A percentile compares a stretch with the other conserved stretches of the same genome.
phyloP scores from a whole-genome alignment of 441 rosid genomes.

The Hura crepitans region DNA sequence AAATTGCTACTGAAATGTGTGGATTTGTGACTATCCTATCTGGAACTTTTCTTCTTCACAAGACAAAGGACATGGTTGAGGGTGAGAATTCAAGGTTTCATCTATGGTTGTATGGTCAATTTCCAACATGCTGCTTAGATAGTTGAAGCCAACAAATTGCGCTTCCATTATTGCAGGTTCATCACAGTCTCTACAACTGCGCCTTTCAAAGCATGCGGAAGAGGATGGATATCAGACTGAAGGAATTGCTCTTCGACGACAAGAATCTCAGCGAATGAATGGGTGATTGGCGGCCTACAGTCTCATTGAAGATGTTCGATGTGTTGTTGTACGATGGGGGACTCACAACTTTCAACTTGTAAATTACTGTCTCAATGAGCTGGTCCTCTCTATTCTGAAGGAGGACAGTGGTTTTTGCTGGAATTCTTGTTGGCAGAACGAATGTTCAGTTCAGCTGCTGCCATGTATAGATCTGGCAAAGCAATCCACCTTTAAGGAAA shows the following conservation, averaged over 20 bases:
- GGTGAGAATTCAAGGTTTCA: constrained; percentile 32
- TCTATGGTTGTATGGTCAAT: background rate
- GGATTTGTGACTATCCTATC: constrained; percentile 81
- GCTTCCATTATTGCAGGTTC: constrained; percentile 43
- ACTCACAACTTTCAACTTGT: background rate
- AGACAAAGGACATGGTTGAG: constrained; percentile 73
- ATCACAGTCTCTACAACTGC: constrained; percentile 35
- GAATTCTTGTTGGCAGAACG: background rate
- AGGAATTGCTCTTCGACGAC: constrained; percentile 54
- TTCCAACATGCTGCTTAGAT: background rate
- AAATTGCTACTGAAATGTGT: constrained; percentile 69
- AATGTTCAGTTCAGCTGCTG: background rate
- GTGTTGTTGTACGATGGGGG: constrained; percentile 1
- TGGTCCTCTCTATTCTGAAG: background rate
- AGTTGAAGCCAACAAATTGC: constrained; percentile 2
- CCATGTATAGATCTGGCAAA: background rate
- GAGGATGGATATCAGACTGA: constrained; percentile 40
- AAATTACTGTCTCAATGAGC: background rate
- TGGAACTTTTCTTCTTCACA: constrained; percentile 85
- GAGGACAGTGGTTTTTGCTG: background rate
- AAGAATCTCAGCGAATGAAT: constrained; percentile 34
- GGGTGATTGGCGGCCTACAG: constrained; percentile 19
- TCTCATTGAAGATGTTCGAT: constrained; percentile 9
- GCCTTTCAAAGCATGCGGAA: constrained; percentile 36
- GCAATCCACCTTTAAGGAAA: background rate